Evolutionary conservation across 106 monocot species (phyloP), one percentile per base, ranked within the genome.

Genomic region (Phalaenopsis equestris): DNA sequence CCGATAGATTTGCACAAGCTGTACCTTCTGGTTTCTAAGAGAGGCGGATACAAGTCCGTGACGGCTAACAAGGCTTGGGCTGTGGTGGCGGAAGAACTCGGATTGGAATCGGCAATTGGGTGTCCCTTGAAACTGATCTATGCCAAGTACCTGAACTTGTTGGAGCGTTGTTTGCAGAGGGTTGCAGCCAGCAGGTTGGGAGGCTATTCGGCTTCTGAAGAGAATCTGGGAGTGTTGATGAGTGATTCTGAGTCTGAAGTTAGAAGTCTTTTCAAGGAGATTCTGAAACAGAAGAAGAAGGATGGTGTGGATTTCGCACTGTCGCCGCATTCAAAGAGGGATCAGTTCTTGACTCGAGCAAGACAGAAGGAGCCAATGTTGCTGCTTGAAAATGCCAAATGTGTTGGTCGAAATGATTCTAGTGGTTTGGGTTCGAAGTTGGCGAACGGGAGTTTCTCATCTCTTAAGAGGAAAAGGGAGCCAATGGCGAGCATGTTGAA

Each of bases 41-140:
- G 39, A 46, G 92, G 92, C 24, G 90, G 92, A 65, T 87, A 86
- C 80, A 72, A 76, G 8, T 49, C 73, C 17, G 91, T 94, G 48
- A 81, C 87, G 15, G 75, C 49, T 11, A 24, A 43, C 7, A 67
- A 48, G 67, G 56, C 77, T 7, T 92, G 92, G 92, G 73, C 74
- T 12, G 6, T 56, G 4, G 95, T 89, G 37, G 80, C 90, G 24
- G 82, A 68, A 72, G 81, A 79, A 21, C 30, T 80, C 8, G 92
- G 90, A 68, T 43, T 90, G 9, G 88, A 83, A 11, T 42, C 81
- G 30, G 17, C 21, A 11, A 23, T 79, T 14, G 86, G 81, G 56
- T 68, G 87, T 17, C 80, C 81, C 23, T 47, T 92, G 75, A 95
- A 92, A 42, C 75, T 95, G 81, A 39, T 95, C 17, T 92, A 87